Base-by-base conservation (phyloP, 257 asterid species). In the Eucommia ulmoides region DNA sequence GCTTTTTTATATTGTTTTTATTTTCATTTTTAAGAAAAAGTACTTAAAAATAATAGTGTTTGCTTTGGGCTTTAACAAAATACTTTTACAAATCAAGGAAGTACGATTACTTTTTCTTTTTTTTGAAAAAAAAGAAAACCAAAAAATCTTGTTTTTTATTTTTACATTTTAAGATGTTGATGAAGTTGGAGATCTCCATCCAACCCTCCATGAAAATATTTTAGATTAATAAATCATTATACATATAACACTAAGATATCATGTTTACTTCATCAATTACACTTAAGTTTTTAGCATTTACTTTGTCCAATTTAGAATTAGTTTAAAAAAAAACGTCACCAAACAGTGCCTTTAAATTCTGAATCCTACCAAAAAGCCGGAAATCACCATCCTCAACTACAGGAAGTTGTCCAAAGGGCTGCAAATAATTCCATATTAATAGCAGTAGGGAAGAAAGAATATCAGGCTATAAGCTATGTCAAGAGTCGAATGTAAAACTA, bases 381-480 rank as follows among this genome's bases (percentile, higher is more conserved):
- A 88, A 72, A 55, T 82, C 83, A 1, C 87, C 93, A 38, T 84
- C 95, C 64, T 73, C 93, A 44, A 82, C 70, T 0, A 80, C 89
- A 3, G 94, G 97, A 47, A 84, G 89, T 59, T 75, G 93, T 56
- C 95, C 97, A 56, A 88, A 88, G 35, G 97, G 97, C 97, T 84
- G 84, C 70, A 63, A 23, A 55, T 19, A 44, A 35, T 29, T 5
- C 7, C 7, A 5, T 29, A 12, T 29, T 29, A n/a, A n/a, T n/a
- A n/a, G n/a, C n/a, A n/a, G n/a, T 29, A 29, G 38, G 38, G 7
- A 41, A 23, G 7, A 45, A 19, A n/a, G 18, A 55, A 33, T 23
- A 20, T 42, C 46, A 47, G 20, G 3, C 6, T 2, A 5, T 42
- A 2, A 42, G 38, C 12, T 26, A 12, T 26, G 38, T 26, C n/a